Conservation (phyloP, 495 filamentous ascomycete genomes). For the Trichocladium uniseriatum region DNA sequence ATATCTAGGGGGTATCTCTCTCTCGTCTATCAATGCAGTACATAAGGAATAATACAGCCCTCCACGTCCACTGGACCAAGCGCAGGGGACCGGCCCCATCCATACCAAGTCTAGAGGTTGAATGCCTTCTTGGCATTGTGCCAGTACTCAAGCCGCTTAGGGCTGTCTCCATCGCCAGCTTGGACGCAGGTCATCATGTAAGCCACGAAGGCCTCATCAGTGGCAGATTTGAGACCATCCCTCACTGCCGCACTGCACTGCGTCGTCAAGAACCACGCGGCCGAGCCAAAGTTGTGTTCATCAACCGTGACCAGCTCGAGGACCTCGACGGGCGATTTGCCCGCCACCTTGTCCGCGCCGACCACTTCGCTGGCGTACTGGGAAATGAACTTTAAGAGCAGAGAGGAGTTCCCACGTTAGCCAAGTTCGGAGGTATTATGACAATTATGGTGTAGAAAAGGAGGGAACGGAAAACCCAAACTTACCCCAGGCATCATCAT, state of each 20-base stretch:
- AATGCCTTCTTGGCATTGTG: conserved; percentile 36
- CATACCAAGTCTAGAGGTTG: conserved; percentile 19
- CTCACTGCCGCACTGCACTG: conserved; percentile 48
- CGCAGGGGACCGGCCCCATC: not conserved
- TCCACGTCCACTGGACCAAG: not conserved
- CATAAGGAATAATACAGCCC: no score
- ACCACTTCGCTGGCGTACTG: conserved; percentile 55
- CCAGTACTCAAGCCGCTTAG: conserved; percentile 50
- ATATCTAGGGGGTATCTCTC: no score
- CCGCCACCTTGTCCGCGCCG: conserved; percentile 23
- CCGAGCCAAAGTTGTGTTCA: conserved; percentile 61
- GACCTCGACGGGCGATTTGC: conserved; percentile 37
- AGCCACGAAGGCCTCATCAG: conserved; percentile 45
- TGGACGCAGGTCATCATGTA: conserved; percentile 67
- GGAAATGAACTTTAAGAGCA: conserved; percentile 37
- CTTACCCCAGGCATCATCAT: conserved; percentile 52
- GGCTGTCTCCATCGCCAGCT: conserved; percentile 38
- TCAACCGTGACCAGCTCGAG: conserved; percentile 51
- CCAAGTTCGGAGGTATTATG: not conserved
- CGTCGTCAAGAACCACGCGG: conserved; percentile 63
- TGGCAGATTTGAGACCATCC: conserved; percentile 38
- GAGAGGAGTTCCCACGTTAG: not conserved
- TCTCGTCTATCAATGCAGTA: no score
- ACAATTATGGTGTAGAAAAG: not conserved
- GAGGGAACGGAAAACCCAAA: not conserved